Base-by-base conservation (phyloP, 179 eudicot genomes). In the Silene noctiflora region DNA sequence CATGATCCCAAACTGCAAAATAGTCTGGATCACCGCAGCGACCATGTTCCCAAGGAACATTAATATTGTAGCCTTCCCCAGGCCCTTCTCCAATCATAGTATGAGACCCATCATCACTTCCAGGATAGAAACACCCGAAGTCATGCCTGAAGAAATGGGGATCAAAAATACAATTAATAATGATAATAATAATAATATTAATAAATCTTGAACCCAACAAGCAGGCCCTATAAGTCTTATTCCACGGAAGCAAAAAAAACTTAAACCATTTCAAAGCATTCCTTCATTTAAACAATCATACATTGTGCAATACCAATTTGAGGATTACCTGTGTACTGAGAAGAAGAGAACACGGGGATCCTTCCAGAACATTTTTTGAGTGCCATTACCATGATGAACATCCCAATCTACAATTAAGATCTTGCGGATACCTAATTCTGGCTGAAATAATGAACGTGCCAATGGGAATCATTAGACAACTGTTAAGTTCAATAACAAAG, bases 371-470 rank as follows among this genome's bases (percentile, higher is more conserved):
- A 85, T 89, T 74, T 96, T 90, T 60, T 96, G 99, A 73, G 99
- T 96, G 69, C 90, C 99, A 83, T 96, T 96, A 70, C 99, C 99
- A 82, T 96, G 99, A 84, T 96, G 99, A 46, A 96, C 99, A 80
- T 96, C 99, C 99, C 99, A 96, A 79, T 96, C 99, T 82, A 96
- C 99, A 69, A 96, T 90, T 79, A 96, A 80, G 53, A 96, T 86
- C 79, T 85, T 96, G 44, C 80, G 84, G 67, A 96, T 83, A 46
- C 98, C 98, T 78, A 91, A 81, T 46, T 95, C 98, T 75, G 83
- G 83, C 90, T 90, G 85, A 80, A 82, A 73, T 39, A 20, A 73
- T 33, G 55, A 67, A 80, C 27, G 21, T 6, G 59, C 35, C 27
- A 19, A 80, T 17, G 22, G 74, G 25, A 60, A 74, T 21, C 68